phyloP scores from a whole-genome alignment of 352 stramenopile species.

The Phytophthora constricta region DNA sequence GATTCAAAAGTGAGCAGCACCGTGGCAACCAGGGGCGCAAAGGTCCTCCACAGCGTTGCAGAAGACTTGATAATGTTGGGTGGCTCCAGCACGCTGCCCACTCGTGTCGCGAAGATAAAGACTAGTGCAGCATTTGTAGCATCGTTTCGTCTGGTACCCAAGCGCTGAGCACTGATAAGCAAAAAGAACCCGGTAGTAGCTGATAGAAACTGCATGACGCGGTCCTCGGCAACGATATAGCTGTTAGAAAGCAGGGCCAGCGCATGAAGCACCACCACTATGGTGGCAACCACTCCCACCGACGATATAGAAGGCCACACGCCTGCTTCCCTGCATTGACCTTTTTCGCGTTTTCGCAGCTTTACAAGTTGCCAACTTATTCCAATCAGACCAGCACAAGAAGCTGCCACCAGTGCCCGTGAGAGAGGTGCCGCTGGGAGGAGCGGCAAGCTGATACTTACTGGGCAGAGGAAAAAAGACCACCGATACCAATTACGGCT shows the following conservation, averaged over 20 bases:
- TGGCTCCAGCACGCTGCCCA: constrained; percentile 52
- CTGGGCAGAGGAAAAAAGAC: constrained; percentile 30
- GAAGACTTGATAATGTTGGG: constrained; percentile 79
- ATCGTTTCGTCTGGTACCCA: not conserved
- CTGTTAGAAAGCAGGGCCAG: constrained; percentile 84
- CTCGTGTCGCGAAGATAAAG: constrained; percentile 54
- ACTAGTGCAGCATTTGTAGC: constrained; percentile 38
- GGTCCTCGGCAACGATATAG: constrained; percentile 83
- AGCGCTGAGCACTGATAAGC: constrained; percentile 36
- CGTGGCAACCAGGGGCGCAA: constrained; percentile 37
- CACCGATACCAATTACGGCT: constrained; percentile 9
- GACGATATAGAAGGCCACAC: constrained; percentile 15
- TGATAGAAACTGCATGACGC: constrained; percentile 76
- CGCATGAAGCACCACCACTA: constrained; percentile 65
- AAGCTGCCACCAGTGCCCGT: constrained; percentile 33
- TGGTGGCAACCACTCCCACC: constrained; percentile 37
- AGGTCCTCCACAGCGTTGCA: constrained; percentile 43
- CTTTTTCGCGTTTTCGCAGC: not conserved
- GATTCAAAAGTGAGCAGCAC: constrained; percentile 28
- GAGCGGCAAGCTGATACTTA: constrained; percentile 32
- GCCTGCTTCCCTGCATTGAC: not conserved
- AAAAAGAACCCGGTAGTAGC: constrained; percentile 59
- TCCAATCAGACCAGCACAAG: constrained; percentile 25
- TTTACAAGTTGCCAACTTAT: constrained; percentile 23
- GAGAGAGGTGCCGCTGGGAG: constrained; percentile 39